Base-by-base conservation (phyloP, 163 green algal species). In the Volvox carteri region DNA sequence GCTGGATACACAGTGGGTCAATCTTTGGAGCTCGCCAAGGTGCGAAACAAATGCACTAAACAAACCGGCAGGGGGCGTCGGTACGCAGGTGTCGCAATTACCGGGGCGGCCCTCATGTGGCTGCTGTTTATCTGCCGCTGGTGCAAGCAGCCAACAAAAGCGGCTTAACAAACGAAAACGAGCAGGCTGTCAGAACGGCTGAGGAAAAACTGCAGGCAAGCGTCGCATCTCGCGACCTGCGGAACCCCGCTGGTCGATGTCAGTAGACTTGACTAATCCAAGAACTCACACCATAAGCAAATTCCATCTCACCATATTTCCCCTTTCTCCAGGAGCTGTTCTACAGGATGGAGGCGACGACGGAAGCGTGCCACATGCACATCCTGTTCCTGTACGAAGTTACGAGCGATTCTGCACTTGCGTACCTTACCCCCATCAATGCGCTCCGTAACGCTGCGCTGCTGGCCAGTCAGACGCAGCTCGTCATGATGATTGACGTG, bases 401-500 rank as follows among this genome's bases (percentile, higher is more conserved):
- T 4, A 87, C 92, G 0, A 42, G 81, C 28, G 86, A 92, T 30
- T 73, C 79, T 0, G 76, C 80, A 35, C 44, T 87, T 21, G 80
- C 80, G 0, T 78, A 67, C 35, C 89, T 94, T 65, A 84, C 89
- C 30, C 91, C 91, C 62, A 94, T 94, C 67, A 94, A 94, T 67
- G 84, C 42, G 0, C 77, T 94, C 78, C 89, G 91, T 44, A 94
- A 94, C 67, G 90, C 91, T 4, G 91, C 85, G 44, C 78, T 94
- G 65, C 73, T 94, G 79, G 87, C 90, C 37, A 86, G 81, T 6
- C 70, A 60, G 35, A 92, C 85, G 18, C 88, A 78, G 33, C 89
- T 94, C 50, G 86, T 92, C n/a, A 85, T 84, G 72, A 94, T 94
- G 91, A 83, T 94, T 21, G 91, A 94, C 58, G 91, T 94, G 28